These are phyloP conservation scores for Fragaria ananassa DNA, from an alignment of 306 rosid species.

Conservation along the genomic window DNA sequence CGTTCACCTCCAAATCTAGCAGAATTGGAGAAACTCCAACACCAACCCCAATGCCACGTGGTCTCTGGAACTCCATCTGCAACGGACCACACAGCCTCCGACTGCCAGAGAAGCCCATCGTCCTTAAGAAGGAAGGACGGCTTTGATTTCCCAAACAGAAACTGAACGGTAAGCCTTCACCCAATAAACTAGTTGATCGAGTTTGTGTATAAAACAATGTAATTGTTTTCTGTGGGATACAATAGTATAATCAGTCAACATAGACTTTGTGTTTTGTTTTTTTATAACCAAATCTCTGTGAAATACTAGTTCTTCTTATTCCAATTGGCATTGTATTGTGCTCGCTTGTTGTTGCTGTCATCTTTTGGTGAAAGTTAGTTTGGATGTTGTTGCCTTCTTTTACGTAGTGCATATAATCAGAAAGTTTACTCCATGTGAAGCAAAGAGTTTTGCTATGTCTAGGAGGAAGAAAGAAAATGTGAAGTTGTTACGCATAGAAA, in stretches of 20 bases:
- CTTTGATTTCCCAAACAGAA: background rate
- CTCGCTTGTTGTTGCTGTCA: background rate
- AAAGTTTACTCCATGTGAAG: constrained; percentile 6
- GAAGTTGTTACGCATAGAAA: constrained; percentile 11
- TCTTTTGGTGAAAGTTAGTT: background rate
- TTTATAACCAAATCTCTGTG: background rate
- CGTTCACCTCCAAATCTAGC: too few relatives aligned
- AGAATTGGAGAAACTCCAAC: too few relatives aligned
- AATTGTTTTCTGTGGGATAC: too few relatives aligned
- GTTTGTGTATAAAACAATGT: background rate
- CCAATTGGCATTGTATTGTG: background rate
- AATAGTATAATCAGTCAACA: too few relatives aligned
- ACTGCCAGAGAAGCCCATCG: too few relatives aligned
- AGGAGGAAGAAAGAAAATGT: constrained; percentile 8
- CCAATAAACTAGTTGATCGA: background rate
- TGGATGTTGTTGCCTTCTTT: background rate
- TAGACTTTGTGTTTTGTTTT: background rate
- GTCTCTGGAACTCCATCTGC: background rate
- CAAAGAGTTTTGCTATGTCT: constrained; percentile 24
- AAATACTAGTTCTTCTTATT: background rate
- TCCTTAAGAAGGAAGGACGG: too few relatives aligned
- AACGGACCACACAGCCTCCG: too few relatives aligned
- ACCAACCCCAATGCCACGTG: too few relatives aligned
- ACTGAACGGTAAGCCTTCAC: background rate
- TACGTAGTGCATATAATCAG: too few relatives aligned